Percentiles rank a stretch among this genome's conserved stretches.
These are phyloP conservation scores for Saccharomyces pastorianus DNA, from an alignment of 1,139 yeast species.

Conservation along the genomic window DNA sequence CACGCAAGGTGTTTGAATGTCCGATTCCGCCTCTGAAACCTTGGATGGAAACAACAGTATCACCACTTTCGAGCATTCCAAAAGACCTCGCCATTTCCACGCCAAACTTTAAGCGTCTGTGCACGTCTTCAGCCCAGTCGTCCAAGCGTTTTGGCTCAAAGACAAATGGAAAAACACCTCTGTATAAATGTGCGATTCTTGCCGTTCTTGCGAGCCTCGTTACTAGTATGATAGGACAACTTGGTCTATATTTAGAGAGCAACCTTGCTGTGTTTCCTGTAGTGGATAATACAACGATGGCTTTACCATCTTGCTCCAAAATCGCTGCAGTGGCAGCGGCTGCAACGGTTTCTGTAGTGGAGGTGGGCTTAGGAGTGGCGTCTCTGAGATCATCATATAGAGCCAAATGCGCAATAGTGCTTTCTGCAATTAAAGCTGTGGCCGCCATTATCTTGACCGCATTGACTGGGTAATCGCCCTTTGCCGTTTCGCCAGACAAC, in stretches of 20 bases:
- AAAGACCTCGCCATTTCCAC: conserved; percentile 81
- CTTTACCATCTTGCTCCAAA: conserved; percentile 93
- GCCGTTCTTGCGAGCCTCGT: conserved; percentile 92
- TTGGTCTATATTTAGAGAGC: conserved; percentile 94
- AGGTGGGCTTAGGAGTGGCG: conserved; percentile 79
- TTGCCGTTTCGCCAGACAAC: conserved; percentile 99
- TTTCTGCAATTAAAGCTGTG: conserved; percentile 93
- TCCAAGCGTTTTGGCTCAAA: conserved; percentile 59
- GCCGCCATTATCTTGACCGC: conserved; percentile 98
- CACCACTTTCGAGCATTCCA: conserved; percentile 82
- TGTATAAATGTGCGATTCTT: conserved; percentile 88
- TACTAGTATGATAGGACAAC: conserved; percentile 95
- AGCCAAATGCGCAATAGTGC: conserved; percentile 85
- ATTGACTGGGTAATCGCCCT: conserved; percentile 96
- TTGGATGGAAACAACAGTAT: conserved; percentile 87
- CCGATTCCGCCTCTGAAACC: conserved; percentile 99
- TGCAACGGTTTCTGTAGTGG: conserved; percentile 94
- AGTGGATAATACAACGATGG: conserved; percentile 91
- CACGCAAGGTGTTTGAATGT: conserved; percentile 95
- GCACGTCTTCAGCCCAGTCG: conserved; percentile 96
- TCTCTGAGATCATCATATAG: conserved; percentile 83
- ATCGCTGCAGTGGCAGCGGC: conserved; percentile 95
- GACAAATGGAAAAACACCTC: conserved; percentile 97
- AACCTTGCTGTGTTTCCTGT: conserved; percentile 93
- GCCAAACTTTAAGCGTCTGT: conserved; percentile 89